A percentile compares a stretch with the other conserved stretches of the same genome.
phyloP scores from a whole-genome alignment of 371 early-diverging fungal genomes.

The Mortierella sp. region DNA sequence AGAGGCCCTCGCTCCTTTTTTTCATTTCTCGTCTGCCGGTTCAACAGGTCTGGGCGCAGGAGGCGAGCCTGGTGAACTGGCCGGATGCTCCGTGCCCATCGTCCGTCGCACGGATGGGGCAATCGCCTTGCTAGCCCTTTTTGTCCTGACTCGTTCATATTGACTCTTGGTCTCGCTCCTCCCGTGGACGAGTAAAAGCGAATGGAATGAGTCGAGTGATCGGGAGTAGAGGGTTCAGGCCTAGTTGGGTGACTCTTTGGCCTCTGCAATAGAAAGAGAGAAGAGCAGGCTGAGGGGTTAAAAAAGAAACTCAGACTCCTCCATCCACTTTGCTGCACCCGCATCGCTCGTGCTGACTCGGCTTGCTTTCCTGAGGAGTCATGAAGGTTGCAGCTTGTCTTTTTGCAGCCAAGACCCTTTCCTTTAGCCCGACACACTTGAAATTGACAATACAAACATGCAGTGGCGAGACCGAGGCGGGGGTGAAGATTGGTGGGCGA shows the following conservation, averaged over 20 bases:
- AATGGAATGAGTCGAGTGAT: neutral
- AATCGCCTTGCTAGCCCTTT: neutral
- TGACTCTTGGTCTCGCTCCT: neutral
- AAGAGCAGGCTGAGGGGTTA: conserved; percentile 8
- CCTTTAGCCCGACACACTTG: neutral
- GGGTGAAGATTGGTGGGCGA: too few species aligned
- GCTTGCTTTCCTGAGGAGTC: neutral
- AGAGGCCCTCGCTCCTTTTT: neutral
- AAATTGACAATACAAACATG: too few species aligned
- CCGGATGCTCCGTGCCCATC: too few species aligned
- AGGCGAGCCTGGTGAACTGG: too few species aligned
- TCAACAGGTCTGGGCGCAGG: neutral
- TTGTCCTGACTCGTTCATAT: neutral
- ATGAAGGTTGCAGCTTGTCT: neutral
- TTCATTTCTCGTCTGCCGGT: neutral
- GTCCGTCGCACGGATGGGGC: neutral
- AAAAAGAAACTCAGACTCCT: neutral
- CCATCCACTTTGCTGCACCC: too few species aligned
- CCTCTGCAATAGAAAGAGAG: conserved; percentile 1
- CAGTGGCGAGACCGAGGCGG: too few species aligned
- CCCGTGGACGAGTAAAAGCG: neutral
- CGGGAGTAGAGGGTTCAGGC: too few species aligned
- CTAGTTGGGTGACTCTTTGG: too few species aligned
- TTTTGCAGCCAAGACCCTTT: neutral
- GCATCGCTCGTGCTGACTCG: neutral